Evolutionary conservation across 768 basidiomycete genomes (phyloP), one percentile per base, ranked within the genome.

Genomic region (Polyporus arcularius): DNA sequence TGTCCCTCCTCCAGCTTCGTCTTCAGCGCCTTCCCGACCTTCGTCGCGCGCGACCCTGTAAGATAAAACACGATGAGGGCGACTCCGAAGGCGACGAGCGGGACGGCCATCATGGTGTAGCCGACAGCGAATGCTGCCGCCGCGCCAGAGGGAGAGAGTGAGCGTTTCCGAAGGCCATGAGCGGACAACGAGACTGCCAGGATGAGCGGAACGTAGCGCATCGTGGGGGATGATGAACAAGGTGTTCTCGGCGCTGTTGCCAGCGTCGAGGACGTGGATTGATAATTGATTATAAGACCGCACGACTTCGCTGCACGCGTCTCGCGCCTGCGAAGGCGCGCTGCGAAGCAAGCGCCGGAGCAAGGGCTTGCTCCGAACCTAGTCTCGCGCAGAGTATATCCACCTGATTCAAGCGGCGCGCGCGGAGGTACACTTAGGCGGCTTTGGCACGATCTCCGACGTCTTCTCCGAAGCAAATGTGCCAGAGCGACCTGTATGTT

Each of bases 31-130:
- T 88, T 94, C 57, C 93, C 88, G 62, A 88, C 90, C 74, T 94
- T 95, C 3, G 96, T 97, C 0, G 94, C 94, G 49, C 84, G 82
- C 62, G 90, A 90, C 4, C 88, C 95, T 0, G 85, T 68, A 32
- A 95, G 75, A 72, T 97, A 96, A 72, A 96, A 91, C 0, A 82
- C 83, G 58, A 94, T 80, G 58, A 95, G 77, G 1, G 85, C 76
- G 11, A 82, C 72, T 15, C 88, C 90, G 68, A 92, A 88, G 0
- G 83, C 81, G 45, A 81, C 79, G 40, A 87, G 78, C 9, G 82
- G 86, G n/a, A 85, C 85, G 15, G 86, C 80, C 73, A 98, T 79
- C 71, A 87, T 85, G 5, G 82, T 66, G 70, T 89, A 87, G 4
- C 94, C 95, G 8, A 93, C 85, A 4, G 85, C 57, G 67, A 90